Percentiles rank a stretch among this genome's conserved stretches.
Evolutionary conservation across 305 asterid species (phyloP).

Genomic region (Fraxinus latifolia): DNA sequence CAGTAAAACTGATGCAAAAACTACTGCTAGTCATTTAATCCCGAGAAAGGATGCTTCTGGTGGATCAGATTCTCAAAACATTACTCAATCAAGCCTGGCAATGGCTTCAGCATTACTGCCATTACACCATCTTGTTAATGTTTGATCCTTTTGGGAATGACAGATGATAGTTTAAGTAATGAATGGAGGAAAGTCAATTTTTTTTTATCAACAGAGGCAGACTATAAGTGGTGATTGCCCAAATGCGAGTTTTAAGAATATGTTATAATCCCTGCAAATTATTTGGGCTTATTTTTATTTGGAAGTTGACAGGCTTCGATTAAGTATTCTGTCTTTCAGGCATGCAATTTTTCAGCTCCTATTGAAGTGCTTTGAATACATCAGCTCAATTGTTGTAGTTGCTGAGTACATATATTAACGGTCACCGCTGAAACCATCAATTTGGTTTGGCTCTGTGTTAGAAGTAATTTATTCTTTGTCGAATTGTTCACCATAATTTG

Average conservation of each 20-base stretch:
- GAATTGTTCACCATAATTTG: background rate
- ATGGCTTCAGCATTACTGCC: slow-evolving; percentile 24
- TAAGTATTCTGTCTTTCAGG: background rate
- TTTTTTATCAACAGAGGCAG: background rate
- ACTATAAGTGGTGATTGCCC: background rate
- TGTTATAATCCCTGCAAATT: slow-evolving; percentile 1
- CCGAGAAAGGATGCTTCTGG: slow-evolving; percentile 41
- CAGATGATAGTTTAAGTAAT: background rate
- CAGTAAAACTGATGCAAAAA: slow-evolving; percentile 47
- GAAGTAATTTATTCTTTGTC: background rate
- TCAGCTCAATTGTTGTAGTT: background rate
- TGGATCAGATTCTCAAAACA: slow-evolving; percentile 57
- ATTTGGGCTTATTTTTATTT: background rate
- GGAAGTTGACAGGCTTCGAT: background rate
- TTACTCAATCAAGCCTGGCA: slow-evolving; percentile 49
- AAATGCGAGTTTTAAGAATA: background rate
- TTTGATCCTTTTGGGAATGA: background rate
- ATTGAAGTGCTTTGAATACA: slow-evolving; percentile 6
- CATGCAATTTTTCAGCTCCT: background rate
- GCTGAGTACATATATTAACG: background rate
- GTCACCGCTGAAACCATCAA: slow-evolving; percentile 13
- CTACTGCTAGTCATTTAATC: slow-evolving; percentile 43
- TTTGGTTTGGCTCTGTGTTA: background rate
- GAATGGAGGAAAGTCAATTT: background rate
- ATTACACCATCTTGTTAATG: background rate